These are phyloP conservation scores for Komagataella populi DNA, from an alignment of 805 yeast species.

Conservation along the genomic window DNA sequence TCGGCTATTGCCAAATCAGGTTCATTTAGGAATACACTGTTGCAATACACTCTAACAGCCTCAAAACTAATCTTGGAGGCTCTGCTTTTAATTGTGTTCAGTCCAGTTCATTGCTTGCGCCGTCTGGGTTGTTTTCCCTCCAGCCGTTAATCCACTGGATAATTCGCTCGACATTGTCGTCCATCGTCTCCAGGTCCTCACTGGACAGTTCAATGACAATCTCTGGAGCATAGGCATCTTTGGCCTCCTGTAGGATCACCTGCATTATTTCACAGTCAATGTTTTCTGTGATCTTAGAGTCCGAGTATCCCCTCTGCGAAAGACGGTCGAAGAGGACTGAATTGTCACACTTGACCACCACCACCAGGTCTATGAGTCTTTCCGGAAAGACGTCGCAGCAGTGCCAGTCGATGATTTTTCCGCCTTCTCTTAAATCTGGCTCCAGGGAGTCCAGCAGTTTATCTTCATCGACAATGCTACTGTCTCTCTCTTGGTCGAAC, in stretches of 20 bases:
- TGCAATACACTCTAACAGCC: not conserved
- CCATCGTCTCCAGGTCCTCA: slow-evolving; percentile 63
- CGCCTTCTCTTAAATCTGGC: slow-evolving; percentile 71
- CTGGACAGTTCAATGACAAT: slow-evolving; percentile 73
- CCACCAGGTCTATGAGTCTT: slow-evolving; percentile 79
- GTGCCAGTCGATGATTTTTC: slow-evolving; percentile 91
- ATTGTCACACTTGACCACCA: slow-evolving; percentile 75
- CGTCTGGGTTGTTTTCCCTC: slow-evolving; percentile 51
- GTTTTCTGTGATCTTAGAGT: slow-evolving; percentile 77
- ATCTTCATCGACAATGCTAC: slow-evolving; percentile 89
- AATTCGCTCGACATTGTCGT: slow-evolving; percentile 69
- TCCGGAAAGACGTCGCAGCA: slow-evolving; percentile 94
- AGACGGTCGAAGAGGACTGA: slow-evolving; percentile 62
- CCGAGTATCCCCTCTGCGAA: slow-evolving; percentile 61
- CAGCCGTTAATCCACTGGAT: slow-evolving; percentile 65
- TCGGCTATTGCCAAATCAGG: not conserved
- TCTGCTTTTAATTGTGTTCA: not conserved
- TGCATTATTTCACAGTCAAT: slow-evolving; percentile 97
- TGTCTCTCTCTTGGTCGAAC: slow-evolving; percentile 73
- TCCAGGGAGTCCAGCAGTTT: slow-evolving; percentile 71
- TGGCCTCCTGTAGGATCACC: slow-evolving; percentile 75
- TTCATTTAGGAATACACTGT: not conserved
- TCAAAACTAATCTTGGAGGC: not conserved
- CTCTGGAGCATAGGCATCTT: slow-evolving; percentile 65
- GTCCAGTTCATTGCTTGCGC: slow-evolving; percentile 37